A percentile compares a stretch with the other conserved stretches of the same genome.
These are phyloP conservation scores for Schoenoplectus tabernaemontani DNA, from an alignment of 202 grass and related monocot genomes.

Conservation along the genomic window DNA sequence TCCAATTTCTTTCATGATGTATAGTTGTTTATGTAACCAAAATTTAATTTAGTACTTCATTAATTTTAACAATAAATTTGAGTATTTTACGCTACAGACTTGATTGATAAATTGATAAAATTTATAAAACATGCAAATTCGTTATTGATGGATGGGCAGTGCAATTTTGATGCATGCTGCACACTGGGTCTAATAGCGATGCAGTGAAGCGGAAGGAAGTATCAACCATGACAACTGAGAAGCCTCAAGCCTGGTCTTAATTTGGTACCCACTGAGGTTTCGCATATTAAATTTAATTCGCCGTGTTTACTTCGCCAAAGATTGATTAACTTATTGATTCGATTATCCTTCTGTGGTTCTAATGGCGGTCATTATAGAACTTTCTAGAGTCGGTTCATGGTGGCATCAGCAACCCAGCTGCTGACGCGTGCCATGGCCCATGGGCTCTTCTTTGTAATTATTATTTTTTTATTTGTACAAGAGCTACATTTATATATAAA, in stretches of 20 bases:
- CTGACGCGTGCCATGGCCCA: neutral
- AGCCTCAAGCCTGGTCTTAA: neutral
- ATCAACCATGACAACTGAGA: neutral
- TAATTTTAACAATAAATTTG: too few species aligned
- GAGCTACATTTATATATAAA: too few species aligned
- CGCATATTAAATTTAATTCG: neutral
- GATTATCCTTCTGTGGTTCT: neutral
- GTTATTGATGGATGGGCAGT: too few species aligned
- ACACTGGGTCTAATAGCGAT: neutral
- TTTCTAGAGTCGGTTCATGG: neutral
- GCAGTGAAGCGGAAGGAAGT: neutral
- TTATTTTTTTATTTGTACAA: too few species aligned
- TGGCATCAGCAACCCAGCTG: neutral
- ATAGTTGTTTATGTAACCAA: too few species aligned
- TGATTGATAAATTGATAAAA: too few species aligned
- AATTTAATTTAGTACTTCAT: too few species aligned
- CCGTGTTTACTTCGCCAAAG: neutral
- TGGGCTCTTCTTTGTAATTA: too few species aligned
- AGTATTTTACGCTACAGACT: too few species aligned
- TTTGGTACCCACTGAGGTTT: neutral
- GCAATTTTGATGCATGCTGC: too few species aligned
- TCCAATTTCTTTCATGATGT: too few species aligned
- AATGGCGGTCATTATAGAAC: neutral
- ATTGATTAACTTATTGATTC: neutral
- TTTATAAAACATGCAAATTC: too few species aligned